Evolutionary conservation across 129 eudicot species (phyloP), one percentile per base, ranked within the genome.

Genomic region (Deinandra increscens): DNA sequence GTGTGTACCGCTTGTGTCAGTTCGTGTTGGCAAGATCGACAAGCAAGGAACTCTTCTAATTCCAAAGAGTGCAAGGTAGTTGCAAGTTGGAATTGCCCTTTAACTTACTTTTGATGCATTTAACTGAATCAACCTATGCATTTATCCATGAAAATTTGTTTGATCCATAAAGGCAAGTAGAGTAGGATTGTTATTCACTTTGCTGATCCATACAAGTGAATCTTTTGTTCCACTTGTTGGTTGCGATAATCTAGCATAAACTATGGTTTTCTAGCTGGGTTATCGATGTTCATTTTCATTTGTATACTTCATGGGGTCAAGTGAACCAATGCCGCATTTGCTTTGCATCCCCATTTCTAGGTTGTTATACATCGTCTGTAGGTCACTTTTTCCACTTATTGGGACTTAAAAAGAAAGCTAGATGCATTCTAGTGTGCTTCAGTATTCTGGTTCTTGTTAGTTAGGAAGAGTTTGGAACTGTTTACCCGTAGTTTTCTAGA

Each of bases 21-120:
- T 89, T 66, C 95, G 98, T 3, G 98, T 93, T 19, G 98, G 98
- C 46, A 93, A 83, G 86, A 81, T 93, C 68, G 61, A 66, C 71
- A 89, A 89, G 78, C 95, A 81, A 85, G 98, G 98, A 39, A 75
- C 80, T 19, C 80, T 84, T 22, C 56, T 93, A 42, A 76, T 80
- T 49, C 98, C 98, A 9, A 86, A 84, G 34, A 51, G 74, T 68
- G 45, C 72, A 80, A 93, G 96, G 98, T 93, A 86, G 81, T 80
- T 78, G 64, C 64, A 17, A 33, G 17, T 34, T 67, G 34, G 6
- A 39, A 10, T 59, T 18, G 7, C 36, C 4, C 19, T 19, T 18
- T 33, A 46, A 34, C 63, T 49, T 38, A 22, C n/a, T 64, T 39
- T 23, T 18, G 42, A 73, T 64, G 78, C 55, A 37, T 72, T 6